Conservation (phyloP, 2,329 filamentous ascomycete genomes). For the Apiospora pterosperma region DNA sequence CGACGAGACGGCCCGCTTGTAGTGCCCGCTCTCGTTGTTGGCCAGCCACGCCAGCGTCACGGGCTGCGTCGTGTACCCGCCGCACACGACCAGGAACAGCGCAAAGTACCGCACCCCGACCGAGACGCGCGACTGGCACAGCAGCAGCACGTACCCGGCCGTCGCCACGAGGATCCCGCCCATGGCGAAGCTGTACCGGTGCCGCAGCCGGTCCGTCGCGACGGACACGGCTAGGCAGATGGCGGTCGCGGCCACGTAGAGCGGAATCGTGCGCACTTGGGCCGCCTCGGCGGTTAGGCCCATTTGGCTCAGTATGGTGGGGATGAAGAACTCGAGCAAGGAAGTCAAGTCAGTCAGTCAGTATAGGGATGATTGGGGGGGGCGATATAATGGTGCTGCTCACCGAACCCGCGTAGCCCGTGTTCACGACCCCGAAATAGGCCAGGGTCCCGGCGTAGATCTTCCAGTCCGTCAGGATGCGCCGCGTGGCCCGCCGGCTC, state of each 20-base stretch:
- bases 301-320: constrained; percentile 37
- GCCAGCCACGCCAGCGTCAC: constrained; percentile 43
- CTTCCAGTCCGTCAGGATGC: constrained; percentile 36
- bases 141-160: constrained; percentile 30
- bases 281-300: constrained; percentile 32
- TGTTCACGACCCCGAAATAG: constrained; percentile 39
- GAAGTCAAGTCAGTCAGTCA: too few relatives aligned
- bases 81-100: constrained; percentile 31
- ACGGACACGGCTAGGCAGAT: constrained; percentile 28
- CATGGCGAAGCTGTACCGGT: constrained; percentile 33
- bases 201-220: constrained; percentile 28
- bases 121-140: constrained; percentile 15
- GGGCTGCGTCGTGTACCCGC: constrained; percentile 30
- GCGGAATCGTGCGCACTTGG: constrained; percentile 34
- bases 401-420: constrained; percentile 36
- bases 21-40: constrained; percentile 50
- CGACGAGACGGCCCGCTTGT: constrained; percentile 47
- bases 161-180: constrained; percentile 23
- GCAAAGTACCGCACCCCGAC: constrained; percentile 29
- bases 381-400: too few relatives aligned
- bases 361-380: too few relatives aligned
- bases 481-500: constrained; percentile 22
- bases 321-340: constrained; percentile 36
- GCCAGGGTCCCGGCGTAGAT: constrained; percentile 34
- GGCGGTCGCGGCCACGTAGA: constrained; percentile 31